Evolutionary conservation across 345 rosid species (phyloP).

Genomic region (Camelina sativa): DNA sequence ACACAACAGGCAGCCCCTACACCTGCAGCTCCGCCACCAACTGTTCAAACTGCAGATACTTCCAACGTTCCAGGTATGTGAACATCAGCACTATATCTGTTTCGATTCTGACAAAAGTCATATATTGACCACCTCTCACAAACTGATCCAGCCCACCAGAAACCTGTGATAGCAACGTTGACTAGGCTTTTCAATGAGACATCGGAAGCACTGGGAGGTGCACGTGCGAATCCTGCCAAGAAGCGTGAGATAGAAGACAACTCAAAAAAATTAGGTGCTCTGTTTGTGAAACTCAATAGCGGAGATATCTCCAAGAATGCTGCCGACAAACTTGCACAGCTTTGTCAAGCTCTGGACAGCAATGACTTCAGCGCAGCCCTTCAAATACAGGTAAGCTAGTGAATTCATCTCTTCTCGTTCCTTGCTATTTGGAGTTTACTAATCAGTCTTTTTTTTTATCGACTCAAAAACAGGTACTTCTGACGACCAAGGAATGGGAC

Average conservation of each 20-base stretch:
- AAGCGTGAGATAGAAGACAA: conserved; percentile 98
- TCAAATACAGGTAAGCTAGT: conserved; percentile 77
- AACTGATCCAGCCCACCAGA: conserved; percentile 70
- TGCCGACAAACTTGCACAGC: conserved; percentile 85
- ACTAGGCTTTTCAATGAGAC: conserved; percentile 96
- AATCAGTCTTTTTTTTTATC: not conserved
- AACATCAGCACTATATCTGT: conserved; percentile 3
- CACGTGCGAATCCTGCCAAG: conserved; percentile 87
- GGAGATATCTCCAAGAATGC: conserved; percentile 94
- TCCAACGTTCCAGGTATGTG: conserved; percentile 82
- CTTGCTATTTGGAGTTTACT: not conserved
- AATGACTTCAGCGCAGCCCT: conserved; percentile 78
- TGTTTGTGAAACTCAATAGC: conserved; percentile 88
- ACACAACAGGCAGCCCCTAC: conserved; percentile 55
- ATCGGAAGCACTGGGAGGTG: conserved; percentile 89
- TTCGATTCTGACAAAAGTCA: not conserved
- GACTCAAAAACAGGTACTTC: conserved; percentile 61
- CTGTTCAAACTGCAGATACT: conserved; percentile 90
- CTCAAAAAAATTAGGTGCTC: conserved; percentile 87
- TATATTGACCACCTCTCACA: conserved; percentile 13
- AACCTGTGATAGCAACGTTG: conserved; percentile 72
- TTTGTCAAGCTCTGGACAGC: conserved; percentile 88
- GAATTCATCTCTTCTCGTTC: not conserved
- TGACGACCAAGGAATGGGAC: conserved; percentile 98
- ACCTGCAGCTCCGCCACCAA: conserved; percentile 83